Evolutionary conservation across 495 filamentous ascomycete species (phyloP).

Genomic region (Trichoderma orchidacearum): DNA sequence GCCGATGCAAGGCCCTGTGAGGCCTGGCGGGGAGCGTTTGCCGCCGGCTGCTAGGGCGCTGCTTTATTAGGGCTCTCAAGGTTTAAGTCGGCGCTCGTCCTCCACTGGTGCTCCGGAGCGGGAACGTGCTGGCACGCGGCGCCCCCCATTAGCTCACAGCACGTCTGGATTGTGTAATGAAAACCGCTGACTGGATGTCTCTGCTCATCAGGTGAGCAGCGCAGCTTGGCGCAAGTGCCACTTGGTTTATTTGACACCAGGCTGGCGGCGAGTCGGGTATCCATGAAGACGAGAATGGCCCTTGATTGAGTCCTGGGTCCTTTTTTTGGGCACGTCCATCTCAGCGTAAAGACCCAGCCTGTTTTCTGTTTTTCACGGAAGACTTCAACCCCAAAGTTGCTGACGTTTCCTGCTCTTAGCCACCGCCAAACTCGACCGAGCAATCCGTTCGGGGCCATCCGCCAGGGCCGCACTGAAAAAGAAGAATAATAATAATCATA

Average conservation of each 20-base stretch:
- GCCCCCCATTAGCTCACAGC: background rate
- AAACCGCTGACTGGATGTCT: slow-evolving; percentile 20
- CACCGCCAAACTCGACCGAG: background rate
- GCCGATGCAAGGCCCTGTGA: background rate
- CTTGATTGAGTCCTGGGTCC: no score
- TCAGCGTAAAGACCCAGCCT: no score
- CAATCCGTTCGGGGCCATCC: background rate
- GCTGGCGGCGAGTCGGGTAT: no score
- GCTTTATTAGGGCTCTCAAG: background rate
- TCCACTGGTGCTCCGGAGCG: slow-evolving; percentile 7
- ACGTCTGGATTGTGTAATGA: slow-evolving; percentile 20
- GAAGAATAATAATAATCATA: background rate
- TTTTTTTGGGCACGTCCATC: no score
- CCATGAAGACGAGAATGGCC: no score
- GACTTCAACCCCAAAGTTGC: no score
- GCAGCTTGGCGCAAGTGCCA: background rate
- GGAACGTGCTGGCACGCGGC: slow-evolving; percentile 4
- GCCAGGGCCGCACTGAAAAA: background rate
- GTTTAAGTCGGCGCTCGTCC: background rate
- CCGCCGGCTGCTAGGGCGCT: background rate
- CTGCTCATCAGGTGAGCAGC: slow-evolving; percentile 20
- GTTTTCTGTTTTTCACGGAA: no score
- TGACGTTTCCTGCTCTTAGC: no score
- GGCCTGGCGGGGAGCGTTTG: background rate
- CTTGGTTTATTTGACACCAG: no score